phyloP scores from a whole-genome alignment of 345 rosid species.

The Acer yangbiense region DNA sequence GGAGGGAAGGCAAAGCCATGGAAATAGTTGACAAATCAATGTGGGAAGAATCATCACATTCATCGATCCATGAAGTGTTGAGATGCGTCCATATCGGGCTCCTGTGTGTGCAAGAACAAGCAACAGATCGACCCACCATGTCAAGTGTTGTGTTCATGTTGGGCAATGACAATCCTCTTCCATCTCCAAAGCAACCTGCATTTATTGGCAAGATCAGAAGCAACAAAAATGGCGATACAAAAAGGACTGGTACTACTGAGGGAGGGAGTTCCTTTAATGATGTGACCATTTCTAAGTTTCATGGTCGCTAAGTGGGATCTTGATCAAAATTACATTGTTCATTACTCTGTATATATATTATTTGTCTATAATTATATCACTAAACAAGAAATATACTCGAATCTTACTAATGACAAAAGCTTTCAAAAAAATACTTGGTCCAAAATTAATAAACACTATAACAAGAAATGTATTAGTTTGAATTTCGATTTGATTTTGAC shows the following conservation, averaged over 20 bases:
- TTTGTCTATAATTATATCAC: no score
- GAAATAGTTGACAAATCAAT: conserved; percentile 41
- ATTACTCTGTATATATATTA: no score
- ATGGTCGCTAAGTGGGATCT: conserved; percentile 32
- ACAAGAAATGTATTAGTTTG: no score
- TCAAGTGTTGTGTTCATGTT: conserved; percentile 50
- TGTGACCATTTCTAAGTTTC: conserved; percentile 30
- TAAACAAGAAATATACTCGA: conserved; percentile 24
- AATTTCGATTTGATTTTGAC: no score
- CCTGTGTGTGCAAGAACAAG: conserved; percentile 60
- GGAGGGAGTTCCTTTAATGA: conserved; percentile 33
- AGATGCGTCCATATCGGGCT: conserved; percentile 64
- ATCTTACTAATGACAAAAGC: not conserved
- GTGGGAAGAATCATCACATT: not conserved
- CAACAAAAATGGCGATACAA: not conserved
- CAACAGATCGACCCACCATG: conserved; percentile 54
- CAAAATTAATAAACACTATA: no score
- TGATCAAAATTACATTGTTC: no score
- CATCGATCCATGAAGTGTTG: conserved; percentile 25
- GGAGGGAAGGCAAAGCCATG: conserved; percentile 38
- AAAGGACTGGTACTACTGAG: conserved; percentile 7
- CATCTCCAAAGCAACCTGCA: conserved; percentile 52
- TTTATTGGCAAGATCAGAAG: conserved; percentile 30
- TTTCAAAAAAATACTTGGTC: no score
- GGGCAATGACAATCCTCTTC: conserved; percentile 36